Base-by-base conservation (phyloP, 2,329 filamentous ascomycete genomes). In the Blastomyces parvus region DNA sequence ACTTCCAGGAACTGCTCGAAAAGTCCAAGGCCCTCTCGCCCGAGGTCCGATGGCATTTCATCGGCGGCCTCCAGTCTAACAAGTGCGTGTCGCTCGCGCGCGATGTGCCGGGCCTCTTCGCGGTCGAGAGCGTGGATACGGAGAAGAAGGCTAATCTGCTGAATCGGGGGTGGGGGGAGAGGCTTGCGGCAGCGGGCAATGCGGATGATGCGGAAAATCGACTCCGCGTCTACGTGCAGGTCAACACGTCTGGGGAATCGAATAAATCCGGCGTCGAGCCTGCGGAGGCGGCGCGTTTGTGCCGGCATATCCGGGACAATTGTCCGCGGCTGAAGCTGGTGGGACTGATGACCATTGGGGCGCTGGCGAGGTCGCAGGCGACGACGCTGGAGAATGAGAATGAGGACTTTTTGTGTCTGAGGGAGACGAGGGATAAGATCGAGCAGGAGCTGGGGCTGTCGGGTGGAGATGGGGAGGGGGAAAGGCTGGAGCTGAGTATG, bases 261-360 rank as follows among this genome's bases (percentile, higher is more conserved):
- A 83, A 82, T 69, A 99, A 99, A 78, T 90, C 89, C 3, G 94
- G 94, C 25, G 87, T 91, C 56, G 79, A 85, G 6, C 93, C 92
- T 0, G 82, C 81, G 0, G 77, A 82, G 79, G 88, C 62, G 80
- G 84, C 58, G 74, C 80, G 78, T 0, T 79, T 97, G 48, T 93
- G 90, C 73, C 82, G 81, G 61, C 83, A 88, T 70, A 85, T 99
- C 61, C 74, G 84, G 13, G 81, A 87, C 4, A 80, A 84, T 46
- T 96, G 91, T 74, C 86, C 89, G 0, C 82, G 87, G 73, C 79
- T 99, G 46, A 80, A 84, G 63, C 79, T 99, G 2, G 82, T 88
- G 38, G 94, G 94, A 0, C 77, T 99, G 46, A 99, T 99, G 94
- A 99, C 94, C 1, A 97, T 99, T 71, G 94, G 94, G 0, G 91